Base-by-base conservation (phyloP, 805 yeast species). In the Wickerhamomyces pijperi region DNA sequence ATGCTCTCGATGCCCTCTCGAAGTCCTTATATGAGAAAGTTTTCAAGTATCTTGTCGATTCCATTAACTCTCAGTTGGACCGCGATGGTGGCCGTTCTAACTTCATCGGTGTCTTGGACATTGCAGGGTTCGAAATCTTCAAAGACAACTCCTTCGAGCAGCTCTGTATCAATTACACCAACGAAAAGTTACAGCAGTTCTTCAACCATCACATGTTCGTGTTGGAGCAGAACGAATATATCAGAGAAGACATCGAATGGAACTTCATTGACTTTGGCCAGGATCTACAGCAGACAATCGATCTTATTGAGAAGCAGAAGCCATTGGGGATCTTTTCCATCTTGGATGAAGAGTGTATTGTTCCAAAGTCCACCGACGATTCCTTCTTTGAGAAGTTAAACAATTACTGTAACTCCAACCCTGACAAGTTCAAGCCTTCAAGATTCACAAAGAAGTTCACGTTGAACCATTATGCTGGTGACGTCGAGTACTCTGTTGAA, bases 151-250 rank as follows among this genome's bases (percentile, higher is more conserved):
- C 97, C 2, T 92, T 92, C 53, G 98, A 92, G 61, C 98, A 92
- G 60, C 79, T 92, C 55, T 90, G 98, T 62, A 90, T 90, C 61
- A 90, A 90, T 57, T 92, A 88, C 59, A 96, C 97, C 36, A 90
- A 90, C 61, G 98, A 92, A 63, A 92, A 90, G 60, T 70, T 92
- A 46, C 98, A 92, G 59, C 98, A 92, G 59, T 96, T 92, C 59
- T 92, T 92, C 65, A 92, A 90, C 54, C 97, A 88, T 63, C 97
- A 92, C 56, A 96, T 92, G 61, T 92, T 92, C 73, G 88, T 92
- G 52, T 73, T 92, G 43, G 99, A 92, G 56, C 97, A 92, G 65
- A 95, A 86, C 56, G 97, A 92, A 59, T 92, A 92, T 54, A 70
- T 87, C 42, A 77, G 77, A 43, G 98, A 92, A 63, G 87, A 87